Evolutionary conservation across 2,329 filamentous ascomycete genomes (phyloP), one percentile per base, ranked within the genome.

Genomic region (Neopestalotiopsis sp.): DNA sequence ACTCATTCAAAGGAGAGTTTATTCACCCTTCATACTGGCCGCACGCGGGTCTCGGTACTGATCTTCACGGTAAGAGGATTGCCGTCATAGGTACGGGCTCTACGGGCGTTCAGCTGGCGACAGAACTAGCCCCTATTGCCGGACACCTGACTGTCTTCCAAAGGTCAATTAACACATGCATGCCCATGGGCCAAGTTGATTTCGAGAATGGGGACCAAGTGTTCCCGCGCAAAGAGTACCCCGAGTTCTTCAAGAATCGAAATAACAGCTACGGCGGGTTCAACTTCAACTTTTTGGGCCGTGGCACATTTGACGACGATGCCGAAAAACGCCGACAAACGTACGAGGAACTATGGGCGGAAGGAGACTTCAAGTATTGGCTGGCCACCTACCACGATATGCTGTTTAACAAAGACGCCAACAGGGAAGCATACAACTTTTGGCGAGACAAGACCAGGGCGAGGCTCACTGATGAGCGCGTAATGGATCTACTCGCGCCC

Each of bases 221-320:
- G 4, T 49, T 67, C 9, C 14, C 45, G 6, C 86, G 91, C 71
- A 78, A 87, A 28, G 73, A 73, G 53, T 88, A 88, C 66, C 81
- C 80, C 0, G 79, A 84, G 59, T 79, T 91, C 1, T 91, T 88
- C 75, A 78, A 79, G 30, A 76, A 81, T 42, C 85, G 89, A 2
- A 81, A 85, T 73, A 85, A 76, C 20, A 86, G 77, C 49, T 91
- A 89, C 72, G 85, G 82, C 0, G 89, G 89, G 1, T 90, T 92
- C 75, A 77, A 82, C 3, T 91, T 88, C 71, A 86, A 88, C 71
- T 87, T 83, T 72, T 72, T 79, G 5, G 82, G 89, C 72, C 84
- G 84, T 64, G 84, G 86, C 61, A 88, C 88, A 0, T 86, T 87
- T 56, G 86, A 88, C 65, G 86, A 86, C 62, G 80, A 78, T 0